phyloP scores from a whole-genome alignment of 2,329 filamentous ascomycete genomes.

The Parafenestella ontariensis region DNA sequence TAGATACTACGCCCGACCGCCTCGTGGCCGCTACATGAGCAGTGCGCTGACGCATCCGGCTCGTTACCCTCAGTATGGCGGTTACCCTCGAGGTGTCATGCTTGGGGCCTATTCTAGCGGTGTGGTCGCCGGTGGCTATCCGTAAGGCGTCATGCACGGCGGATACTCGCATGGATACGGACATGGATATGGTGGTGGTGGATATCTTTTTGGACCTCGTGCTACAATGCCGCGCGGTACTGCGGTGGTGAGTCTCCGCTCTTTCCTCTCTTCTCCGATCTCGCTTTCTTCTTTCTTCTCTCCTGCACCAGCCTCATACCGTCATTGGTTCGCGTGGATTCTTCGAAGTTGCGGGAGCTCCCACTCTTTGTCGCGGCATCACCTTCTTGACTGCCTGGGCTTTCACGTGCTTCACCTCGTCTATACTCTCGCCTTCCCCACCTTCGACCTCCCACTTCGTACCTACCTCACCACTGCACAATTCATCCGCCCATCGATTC shows the following conservation, averaged over 20 bases:
- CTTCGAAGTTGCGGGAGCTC: neutral
- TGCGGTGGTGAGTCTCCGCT: constrained; percentile 32
- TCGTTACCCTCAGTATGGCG: constrained; percentile 11
- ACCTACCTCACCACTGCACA: neutral
- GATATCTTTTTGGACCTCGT: constrained; percentile 21
- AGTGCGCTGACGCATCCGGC: constrained; percentile 8
- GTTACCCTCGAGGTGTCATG: constrained; percentile 4
- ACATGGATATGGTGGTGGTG: constrained; percentile 16
- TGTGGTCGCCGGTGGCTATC: constrained; percentile 4
- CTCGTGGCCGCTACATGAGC: constrained; percentile 12
- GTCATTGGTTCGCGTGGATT: constrained; percentile 11
- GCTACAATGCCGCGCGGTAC: constrained; percentile 25
- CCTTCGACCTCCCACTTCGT: neutral
- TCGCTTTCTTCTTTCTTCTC: constrained; percentile 13
- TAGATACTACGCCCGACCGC: constrained; percentile 32
- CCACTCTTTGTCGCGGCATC: neutral
- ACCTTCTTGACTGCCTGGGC: constrained; percentile 9
- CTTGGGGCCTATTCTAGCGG: constrained; percentile 4
- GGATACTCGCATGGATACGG: constrained; percentile 9
- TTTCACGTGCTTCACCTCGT: constrained; percentile 17
- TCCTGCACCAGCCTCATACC: constrained; percentile 20
- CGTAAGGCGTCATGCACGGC: constrained; percentile 5
- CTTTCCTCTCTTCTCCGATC: constrained; percentile 16
- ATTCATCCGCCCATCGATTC: neutral
- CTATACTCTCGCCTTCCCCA: constrained; percentile 8